A percentile compares a stretch with the other conserved stretches of the same genome.
These are phyloP conservation scores for Suillus subalutaceus DNA, from an alignment of 768 basidiomycete genomes.

Conservation along the genomic window DNA sequence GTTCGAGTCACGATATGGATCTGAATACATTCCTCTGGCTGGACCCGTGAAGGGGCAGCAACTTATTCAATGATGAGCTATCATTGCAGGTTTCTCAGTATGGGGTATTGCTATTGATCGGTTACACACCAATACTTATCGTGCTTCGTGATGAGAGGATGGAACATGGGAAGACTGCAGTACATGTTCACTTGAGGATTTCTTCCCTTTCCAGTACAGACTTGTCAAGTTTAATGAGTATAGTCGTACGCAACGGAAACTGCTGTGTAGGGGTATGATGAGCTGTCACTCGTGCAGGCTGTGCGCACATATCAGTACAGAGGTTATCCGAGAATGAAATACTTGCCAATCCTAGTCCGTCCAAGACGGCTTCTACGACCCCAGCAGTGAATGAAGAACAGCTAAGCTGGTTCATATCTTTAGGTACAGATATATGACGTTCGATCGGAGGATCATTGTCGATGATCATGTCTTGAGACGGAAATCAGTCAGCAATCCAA, in stretches of 20 bases:
- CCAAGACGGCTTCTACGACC: constrained; percentile 94
- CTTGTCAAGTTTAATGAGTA: constrained; percentile 94
- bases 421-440: constrained; percentile 89
- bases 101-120: neutral
- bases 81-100: neutral
- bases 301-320: constrained; percentile 13
- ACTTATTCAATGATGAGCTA: neutral
- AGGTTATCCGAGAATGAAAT: neutral
- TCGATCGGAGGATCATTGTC: constrained; percentile 95
- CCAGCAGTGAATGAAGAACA: constrained; percentile 99
- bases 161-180: constrained; percentile 3
- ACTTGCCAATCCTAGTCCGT: constrained; percentile 91
- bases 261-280: constrained; percentile 87
- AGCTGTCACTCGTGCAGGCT: constrained; percentile 97
- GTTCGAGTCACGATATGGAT: neutral
- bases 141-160: neutral
- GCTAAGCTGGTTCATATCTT: constrained; percentile 90
- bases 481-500: constrained; percentile 14
- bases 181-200: constrained; percentile 63
- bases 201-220: constrained; percentile 94
- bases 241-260: constrained; percentile 86
- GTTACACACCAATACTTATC: neutral
- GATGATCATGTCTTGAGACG: constrained; percentile 86
- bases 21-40: neutral
- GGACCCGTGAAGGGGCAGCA: neutral